A percentile compares a stretch with the other conserved stretches of the same genome.
These are phyloP conservation scores for Fusarium tanahbumbuense DNA, from an alignment of 2,329 filamentous ascomycete species.

Conservation along the genomic window DNA sequence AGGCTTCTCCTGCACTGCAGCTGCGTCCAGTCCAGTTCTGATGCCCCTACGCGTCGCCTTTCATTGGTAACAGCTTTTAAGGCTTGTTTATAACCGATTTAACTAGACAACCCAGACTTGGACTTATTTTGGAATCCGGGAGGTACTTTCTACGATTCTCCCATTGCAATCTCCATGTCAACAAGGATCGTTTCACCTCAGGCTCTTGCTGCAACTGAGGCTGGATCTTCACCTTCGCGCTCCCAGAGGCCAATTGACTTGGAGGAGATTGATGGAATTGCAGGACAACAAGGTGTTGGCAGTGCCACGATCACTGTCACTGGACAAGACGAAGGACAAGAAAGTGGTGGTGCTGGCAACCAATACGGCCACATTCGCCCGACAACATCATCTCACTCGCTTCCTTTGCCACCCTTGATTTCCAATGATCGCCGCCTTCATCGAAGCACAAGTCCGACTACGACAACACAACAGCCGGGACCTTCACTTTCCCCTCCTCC, in stretches of 20 bases:
- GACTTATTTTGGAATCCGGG: constrained; percentile 37
- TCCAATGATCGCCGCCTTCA: constrained; percentile 12
- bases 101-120: constrained; percentile 39
- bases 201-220: constrained; percentile 22
- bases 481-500: constrained; percentile 12
- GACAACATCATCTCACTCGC: constrained; percentile 12
- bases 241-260: constrained; percentile 32
- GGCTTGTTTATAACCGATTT: constrained; percentile 36
- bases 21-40: constrained; percentile 8
- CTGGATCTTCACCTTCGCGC: constrained; percentile 25
- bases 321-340: not conserved
- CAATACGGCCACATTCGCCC: constrained; percentile 31
- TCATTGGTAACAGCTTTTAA: constrained; percentile 37
- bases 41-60: constrained; percentile 6
- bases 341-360: constrained; percentile 26
- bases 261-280: constrained; percentile 14
- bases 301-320: not conserved
- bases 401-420: constrained; percentile 38
- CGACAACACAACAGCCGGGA: constrained; percentile 30
- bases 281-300: not conserved
- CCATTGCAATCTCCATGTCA: constrained; percentile 43
- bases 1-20: constrained; percentile 3
- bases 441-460: constrained; percentile 25
- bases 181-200: constrained; percentile 36
- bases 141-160: constrained; percentile 30